Percentiles rank a stretch among this genome's conserved stretches.
These are phyloP conservation scores for Dryadomyces sulphureus DNA, from an alignment of 2,329 filamentous ascomycete species.

Conservation along the genomic window DNA sequence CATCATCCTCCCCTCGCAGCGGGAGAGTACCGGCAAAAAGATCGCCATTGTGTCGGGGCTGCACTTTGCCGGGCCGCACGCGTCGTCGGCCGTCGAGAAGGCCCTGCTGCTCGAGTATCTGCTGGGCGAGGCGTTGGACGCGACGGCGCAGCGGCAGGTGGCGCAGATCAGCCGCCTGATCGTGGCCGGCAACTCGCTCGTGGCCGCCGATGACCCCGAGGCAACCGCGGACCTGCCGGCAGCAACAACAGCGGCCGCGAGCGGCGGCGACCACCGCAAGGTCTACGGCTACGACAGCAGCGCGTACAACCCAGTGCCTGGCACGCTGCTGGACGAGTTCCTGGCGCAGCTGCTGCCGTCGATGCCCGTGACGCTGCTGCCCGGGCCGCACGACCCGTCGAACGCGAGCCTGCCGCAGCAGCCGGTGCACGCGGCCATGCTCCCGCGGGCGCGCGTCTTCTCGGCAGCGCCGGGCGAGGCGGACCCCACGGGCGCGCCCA, in stretches of 20 bases:
- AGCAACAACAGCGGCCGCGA: neutral
- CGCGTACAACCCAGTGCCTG: slow-evolving; percentile 75
- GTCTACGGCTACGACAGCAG: slow-evolving; percentile 80
- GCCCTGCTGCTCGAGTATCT: slow-evolving; percentile 76
- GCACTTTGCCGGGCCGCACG: slow-evolving; percentile 60
- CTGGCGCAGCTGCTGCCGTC: slow-evolving; percentile 68
- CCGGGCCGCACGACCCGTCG: slow-evolving; percentile 72
- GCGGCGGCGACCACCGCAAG: slow-evolving; percentile 37
- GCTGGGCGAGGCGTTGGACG: slow-evolving; percentile 61
- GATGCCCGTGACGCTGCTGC: slow-evolving; percentile 77
- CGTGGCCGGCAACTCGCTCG: slow-evolving; percentile 81
- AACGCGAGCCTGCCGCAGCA: slow-evolving; percentile 87
- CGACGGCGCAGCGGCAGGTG: slow-evolving; percentile 40
- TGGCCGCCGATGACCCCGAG: slow-evolving; percentile 20
- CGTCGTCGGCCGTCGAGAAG: slow-evolving; percentile 58
- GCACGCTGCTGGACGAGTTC: slow-evolving; percentile 70
- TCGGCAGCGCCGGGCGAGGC: slow-evolving; percentile 26
- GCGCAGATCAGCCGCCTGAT: slow-evolving; percentile 69
- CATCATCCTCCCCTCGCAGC: slow-evolving; percentile 10
- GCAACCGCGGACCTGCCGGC: slow-evolving; percentile 9
- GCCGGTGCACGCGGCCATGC: slow-evolving; percentile 83
- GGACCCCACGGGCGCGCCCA: slow-evolving; percentile 18
- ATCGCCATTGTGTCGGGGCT: slow-evolving; percentile 84
- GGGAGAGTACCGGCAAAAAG: slow-evolving; percentile 26
- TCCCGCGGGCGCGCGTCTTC: slow-evolving; percentile 61